These are phyloP conservation scores for Phytomonas sp. DNA, from an alignment of 208 protist genomes.

Conservation along the genomic window DNA sequence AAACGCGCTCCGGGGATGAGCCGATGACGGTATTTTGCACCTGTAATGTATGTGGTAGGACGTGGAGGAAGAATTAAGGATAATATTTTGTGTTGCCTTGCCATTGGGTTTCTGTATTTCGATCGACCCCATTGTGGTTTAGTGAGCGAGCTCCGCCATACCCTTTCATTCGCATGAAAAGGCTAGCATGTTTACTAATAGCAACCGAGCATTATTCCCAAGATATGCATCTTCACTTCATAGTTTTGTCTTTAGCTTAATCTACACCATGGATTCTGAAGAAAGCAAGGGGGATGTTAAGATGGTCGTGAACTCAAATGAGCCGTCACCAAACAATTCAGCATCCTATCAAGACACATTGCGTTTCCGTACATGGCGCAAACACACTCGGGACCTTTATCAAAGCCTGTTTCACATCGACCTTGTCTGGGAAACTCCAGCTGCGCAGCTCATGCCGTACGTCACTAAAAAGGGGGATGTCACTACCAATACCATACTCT, in stretches of 20 bases:
- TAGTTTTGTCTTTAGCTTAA: background rate
- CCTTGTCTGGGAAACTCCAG: conserved; percentile 80
- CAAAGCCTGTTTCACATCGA: conserved; percentile 83
- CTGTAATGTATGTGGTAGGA: conserved; percentile 87
- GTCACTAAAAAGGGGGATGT: conserved; percentile 43
- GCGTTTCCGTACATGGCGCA: conserved; percentile 83
- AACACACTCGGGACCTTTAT: conserved; percentile 81
- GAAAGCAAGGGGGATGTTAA: background rate
- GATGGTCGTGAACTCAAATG: background rate
- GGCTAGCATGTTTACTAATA: background rate
- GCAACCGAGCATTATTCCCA: background rate
- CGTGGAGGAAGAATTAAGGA: conserved; percentile 58
- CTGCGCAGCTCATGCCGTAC: conserved; percentile 78
- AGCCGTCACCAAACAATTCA: conserved; percentile 9
- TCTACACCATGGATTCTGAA: background rate
- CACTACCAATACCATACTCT: conserved; percentile 66
- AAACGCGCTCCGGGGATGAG: conserved; percentile 97
- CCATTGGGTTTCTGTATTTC: conserved; percentile 6
- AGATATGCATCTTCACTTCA: conserved; percentile 5
- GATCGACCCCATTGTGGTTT: background rate
- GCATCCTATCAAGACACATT: conserved; percentile 58
- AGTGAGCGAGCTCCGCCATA: background rate
- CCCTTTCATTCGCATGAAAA: background rate
- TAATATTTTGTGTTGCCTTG: conserved; percentile 5
- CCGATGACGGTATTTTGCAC: conserved; percentile 96